Base-by-base conservation (phyloP, 1,284 basidiomycete species). In the Ustilago nuda region DNA sequence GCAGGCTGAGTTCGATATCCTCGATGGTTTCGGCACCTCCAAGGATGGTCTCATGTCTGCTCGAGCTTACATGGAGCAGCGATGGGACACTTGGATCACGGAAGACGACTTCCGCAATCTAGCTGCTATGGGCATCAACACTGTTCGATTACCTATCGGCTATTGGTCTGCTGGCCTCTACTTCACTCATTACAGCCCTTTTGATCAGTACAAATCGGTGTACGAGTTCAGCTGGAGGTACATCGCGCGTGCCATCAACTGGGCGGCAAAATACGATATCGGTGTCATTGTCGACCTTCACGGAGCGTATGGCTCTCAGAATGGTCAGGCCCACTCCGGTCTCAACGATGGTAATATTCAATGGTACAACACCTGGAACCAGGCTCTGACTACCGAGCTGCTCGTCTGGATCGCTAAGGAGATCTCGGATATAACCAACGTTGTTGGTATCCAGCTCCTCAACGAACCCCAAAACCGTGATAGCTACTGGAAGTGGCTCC, bases 21-120 rank as follows among this genome's bases (percentile, higher is more conserved):
- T 88, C 0, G 80, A 77, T 35, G 88, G 87, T 12, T 89, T 87
- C 80, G 87, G 86, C 89, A 91, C 80, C 88, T 91, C 67, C 88
- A 88, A 32, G 88, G 69, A 84, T 8, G 86, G 87, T 23, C 76
- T 87, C 9, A 76, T 81, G 54, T 84, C 83, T 71, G 91, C 92
- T 19, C 76, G 66, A n/a, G 75, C 81, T 13, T 73, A 78, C 61
- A 68, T 94, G 67, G 92, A 93, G 85, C 87, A 88, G 52, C 92
- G 93, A 85, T 94, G 92, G 92, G 91, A 92, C 77, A 92, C 91
- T 7, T 94, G 91, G 86, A 90, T 93, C 84, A 90, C 87, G n/a
- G 87, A 87, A 57, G 81, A 83, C 39, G 87, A 88, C 66, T 87
- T 88, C 71, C 76, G 79, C 58, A 79, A 83, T 35, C 80, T 87